Base-by-base conservation (phyloP, 305 asterid species). In the Withania somnifera region DNA sequence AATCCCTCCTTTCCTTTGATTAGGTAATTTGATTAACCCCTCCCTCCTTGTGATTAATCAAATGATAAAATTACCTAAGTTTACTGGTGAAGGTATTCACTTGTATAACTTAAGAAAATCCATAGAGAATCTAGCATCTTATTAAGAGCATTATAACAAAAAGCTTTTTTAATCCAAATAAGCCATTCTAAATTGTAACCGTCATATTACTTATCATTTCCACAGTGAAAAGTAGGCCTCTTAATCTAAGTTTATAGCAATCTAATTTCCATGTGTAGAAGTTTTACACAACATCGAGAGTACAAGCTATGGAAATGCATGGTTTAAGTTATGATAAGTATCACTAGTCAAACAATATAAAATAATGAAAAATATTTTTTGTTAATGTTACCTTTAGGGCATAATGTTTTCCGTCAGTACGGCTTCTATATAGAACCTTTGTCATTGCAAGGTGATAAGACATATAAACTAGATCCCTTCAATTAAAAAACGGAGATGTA, bases 351-450 rank as follows among this genome's bases (percentile, higher is more conserved):
- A 15, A 63, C 40, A 63, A 30, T 22, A 61, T 61, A 22, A 28
- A 14, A 28, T 30, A 40, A 30, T 28, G 22, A 28, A 61, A 61
- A 30, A 14, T 14, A 6, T 14, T 30, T 63, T n/a, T 15, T 30
- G 20, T 63, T 15, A 77, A 78, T 36, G 19, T 79, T 88, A 96
- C 99, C 97, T 96, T 96, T 83, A 96, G 91, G 1, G 99, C 99
- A 86, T 94, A 96, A 85, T 92, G 86, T 66, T 89, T 87, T 58
- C 92, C 98, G 82, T 94, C 98, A 32, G 56, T 42, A 80, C 84
- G 86, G 87, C 88, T 96, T 82, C 92, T 95, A 81, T 96, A 96
- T 60, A 96, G 98, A 85, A 94, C 97, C 98, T 94, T 28, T 86
- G 38, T 86, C 81, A 87, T 80, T 58, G 69, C 84, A 83, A 82